phyloP scores from a whole-genome alignment of 768 basidiomycete genomes.

The Naganishia vaughanmartiniae region DNA sequence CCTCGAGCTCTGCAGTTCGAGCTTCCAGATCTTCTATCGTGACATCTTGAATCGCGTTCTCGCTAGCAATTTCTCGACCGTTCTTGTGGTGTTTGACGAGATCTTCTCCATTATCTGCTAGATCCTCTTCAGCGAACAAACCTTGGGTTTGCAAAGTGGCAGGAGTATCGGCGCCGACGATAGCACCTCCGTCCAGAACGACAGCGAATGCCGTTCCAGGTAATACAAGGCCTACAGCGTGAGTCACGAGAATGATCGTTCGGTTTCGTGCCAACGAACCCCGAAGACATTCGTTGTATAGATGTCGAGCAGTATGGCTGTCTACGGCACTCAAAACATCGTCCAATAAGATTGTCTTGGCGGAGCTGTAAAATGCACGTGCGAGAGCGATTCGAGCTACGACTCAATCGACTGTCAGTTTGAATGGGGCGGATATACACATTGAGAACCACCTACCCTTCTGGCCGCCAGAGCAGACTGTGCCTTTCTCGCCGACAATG shows the following conservation, averaged over 20 bases:
- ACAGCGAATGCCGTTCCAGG: constrained; percentile 47
- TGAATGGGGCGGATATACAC: no score
- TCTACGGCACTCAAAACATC: constrained; percentile 51
- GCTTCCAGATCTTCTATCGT: constrained; percentile 37
- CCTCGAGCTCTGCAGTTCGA: constrained; percentile 23
- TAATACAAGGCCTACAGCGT: constrained; percentile 49
- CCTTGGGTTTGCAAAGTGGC: constrained; percentile 37
- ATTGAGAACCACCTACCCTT: constrained; percentile 30
- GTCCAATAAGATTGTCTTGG: constrained; percentile 46
- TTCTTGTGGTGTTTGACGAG: constrained; percentile 20
- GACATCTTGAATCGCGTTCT: constrained; percentile 15
- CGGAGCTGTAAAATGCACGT: constrained; percentile 46
- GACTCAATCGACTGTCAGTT: background rate
- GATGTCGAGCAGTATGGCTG: constrained; percentile 49
- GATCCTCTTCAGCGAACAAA: constrained; percentile 35
- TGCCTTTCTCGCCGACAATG: constrained; percentile 51
- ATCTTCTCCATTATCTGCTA: constrained; percentile 34
- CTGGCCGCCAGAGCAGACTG: constrained; percentile 50
- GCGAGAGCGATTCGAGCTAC: constrained; percentile 49
- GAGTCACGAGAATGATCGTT: constrained; percentile 49
- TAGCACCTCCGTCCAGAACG: constrained; percentile 43
- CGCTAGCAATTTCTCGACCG: background rate
- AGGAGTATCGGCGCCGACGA: constrained; percentile 41
- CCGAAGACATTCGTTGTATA: constrained; percentile 45
- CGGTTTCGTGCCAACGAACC: constrained; percentile 42